Evolutionary conservation across 1,139 yeast species (phyloP).

Genomic region (Yamadazyma aaseri): DNA sequence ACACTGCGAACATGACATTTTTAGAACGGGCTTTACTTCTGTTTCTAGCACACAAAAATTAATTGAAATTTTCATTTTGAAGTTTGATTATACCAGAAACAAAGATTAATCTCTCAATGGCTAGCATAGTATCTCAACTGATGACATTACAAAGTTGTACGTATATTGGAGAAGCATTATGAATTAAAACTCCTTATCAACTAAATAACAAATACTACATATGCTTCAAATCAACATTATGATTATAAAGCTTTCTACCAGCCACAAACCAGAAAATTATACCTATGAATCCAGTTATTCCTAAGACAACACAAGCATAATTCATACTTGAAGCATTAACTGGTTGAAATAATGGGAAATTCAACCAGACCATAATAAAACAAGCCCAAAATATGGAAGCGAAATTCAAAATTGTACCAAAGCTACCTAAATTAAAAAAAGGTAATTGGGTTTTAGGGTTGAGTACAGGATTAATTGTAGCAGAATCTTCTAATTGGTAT

Average conservation of each 20-base stretch:
- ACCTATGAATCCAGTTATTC: conserved; percentile 29
- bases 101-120: no score
- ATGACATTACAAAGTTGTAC: background rate
- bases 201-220: background rate
- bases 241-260: conserved; percentile 20
- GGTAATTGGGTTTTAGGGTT: conserved; percentile 18
- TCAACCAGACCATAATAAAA: conserved; percentile 29
- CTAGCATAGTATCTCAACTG: no score
- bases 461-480: conserved; percentile 12
- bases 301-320: conserved; percentile 36
- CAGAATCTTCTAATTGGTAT: conserved; percentile 11
- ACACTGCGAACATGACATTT: no score
- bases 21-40: no score
- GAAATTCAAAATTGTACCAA: conserved; percentile 27
- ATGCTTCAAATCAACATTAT: conserved; percentile 15
- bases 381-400: conserved; percentile 28
- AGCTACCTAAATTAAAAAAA: conserved; percentile 24
- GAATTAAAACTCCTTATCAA: no score
- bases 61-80: no score
- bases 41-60: no score
- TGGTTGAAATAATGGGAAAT: conserved; percentile 28
- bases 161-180: no score
- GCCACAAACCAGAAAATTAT: conserved; percentile 25
- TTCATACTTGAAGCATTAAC: conserved; percentile 34
- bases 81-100: no score